Base-by-base conservation (phyloP, 1,284 basidiomycete genomes). In the Heimioporus retisporus region DNA sequence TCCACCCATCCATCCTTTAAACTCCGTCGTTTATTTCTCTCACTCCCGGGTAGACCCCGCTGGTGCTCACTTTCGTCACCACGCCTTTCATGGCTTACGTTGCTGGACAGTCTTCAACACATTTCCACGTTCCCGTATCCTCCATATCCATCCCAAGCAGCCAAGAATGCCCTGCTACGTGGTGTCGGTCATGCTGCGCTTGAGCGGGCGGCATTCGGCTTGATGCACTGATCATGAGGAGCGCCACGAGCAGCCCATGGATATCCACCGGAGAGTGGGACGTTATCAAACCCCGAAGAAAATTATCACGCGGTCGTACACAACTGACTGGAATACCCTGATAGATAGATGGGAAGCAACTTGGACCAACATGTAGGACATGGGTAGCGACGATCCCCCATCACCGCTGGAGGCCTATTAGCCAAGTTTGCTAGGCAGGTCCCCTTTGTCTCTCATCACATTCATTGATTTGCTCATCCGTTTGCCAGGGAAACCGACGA, bases 371-470 rank as follows among this genome's bases (percentile, higher is more conserved):
- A 80, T 83, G 19, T 82, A 85, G 66, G 80, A 82, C 64, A 80
- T 82, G 72, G 72, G 72, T 55, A 84, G 84, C 31, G 83, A 86
- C 31, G 83, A 86, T 51, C 85, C 88, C 85, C 88, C 46, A 81
- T 93, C 63, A 95, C 95, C 67, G 95, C 96, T 59, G 97, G 94
- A 65, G 96, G 97, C n/a, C 84, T 98, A 98, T 98, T 96, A n/a
- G 91, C 95, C 61, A 96, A 96, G 28, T 28, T 5, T 28, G 28
- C 28, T 28, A 28, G 28, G 28, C 28, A 28, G 28, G 28, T 28
- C 5, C 28, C 28, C 28, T 28, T 28, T 28, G 28, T 28, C 28
- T 28, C 28, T 28, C 28, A 28, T 28, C 28, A n/a, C n/a, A n/a
- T n/a, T 28, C 28, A 5, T 28, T 28, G 28, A 5, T 28, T 28